Evolutionary conservation across 768 basidiomycete species (phyloP), one percentile per base, ranked within the genome.

Genomic region (Boletellus sp.): DNA sequence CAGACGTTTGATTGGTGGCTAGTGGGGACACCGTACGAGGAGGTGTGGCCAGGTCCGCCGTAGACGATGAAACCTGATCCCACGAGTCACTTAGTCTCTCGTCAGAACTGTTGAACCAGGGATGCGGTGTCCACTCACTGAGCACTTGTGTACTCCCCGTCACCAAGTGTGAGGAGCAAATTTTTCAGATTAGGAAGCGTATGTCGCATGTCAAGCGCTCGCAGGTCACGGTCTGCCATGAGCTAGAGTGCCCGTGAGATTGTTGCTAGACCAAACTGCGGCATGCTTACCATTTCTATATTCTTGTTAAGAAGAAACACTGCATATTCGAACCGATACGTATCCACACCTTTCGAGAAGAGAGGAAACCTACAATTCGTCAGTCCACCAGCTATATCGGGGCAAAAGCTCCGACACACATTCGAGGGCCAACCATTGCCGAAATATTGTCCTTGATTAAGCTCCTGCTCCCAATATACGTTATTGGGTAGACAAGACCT

Each of bases 161-260:
- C 80, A 47, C 86, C 90, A 56, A 95, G 74, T 11, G 90, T 94
- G 26, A 98, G 78, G 46, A 97, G 67, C 17, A 98, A 75, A 61
- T 94, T 94, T 73, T 96, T 97, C 55, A 99, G 78, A 72, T 99
- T 99, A 36, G 94, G 94, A 24, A 99, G 76, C 4, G 96, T 98
- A 65, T 99, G 94, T 42, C 94, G 81, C 73, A 95, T 84, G 71
- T 99, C 96, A 59, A 95, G 70, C 19, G 93, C 87, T 37, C 87
- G 85, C 48, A 98, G 74, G 63, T 89, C 81, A n/a, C 87, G 84
- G 60, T 94, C 90, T 48, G 80, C 76, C 94, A 94, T 95, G 45
- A 96, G 79, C 94, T 97, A 34, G 31, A 39, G 54, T 38, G 37
- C 24, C 19, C 2, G 33, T 64, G 20, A 59, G 54, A 40, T 24